Evolutionary conservation across 768 basidiomycete genomes (phyloP), one percentile per base, ranked within the genome.

Genomic region (Lactarius sp.): DNA sequence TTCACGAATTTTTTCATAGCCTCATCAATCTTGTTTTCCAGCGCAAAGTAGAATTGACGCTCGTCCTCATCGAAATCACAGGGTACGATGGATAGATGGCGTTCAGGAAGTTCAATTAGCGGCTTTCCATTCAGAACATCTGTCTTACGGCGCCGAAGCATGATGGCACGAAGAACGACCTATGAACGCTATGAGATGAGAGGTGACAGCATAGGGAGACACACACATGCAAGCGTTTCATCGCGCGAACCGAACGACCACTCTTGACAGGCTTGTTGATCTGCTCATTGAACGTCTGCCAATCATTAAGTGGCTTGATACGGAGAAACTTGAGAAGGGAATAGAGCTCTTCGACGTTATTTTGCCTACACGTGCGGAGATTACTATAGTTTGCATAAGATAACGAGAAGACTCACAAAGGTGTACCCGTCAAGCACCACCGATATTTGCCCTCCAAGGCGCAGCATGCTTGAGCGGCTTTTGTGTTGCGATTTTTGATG

Each of bases 341-440:
- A 71, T 84, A 97, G 6, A 99, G 77, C 69, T 99, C 97, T 52
- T 88, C 85, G 18, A 98, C 88, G 54, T 79, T 87, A 76, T 99
- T 68, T 47, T 68, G 68, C 37, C 64, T 59, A 55, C 37, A 37
- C 16, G 14, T 58, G 39, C 4, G 50, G 54, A 46, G 34, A 7
- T 56, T 49, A 39, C 22, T 27, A 52, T 3, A 16, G 2, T 10
- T 20, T 10, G 50, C 33, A 39, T 27, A 12, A 20, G 22, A 6
- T 20, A 4, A 37, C 20, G 5, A 36, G 65, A 14, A 10, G 13
- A 50, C 76, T 42, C 68, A 86, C 87, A 91, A 82, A 0, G 90
- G 88, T 20, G 90, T 91, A 34, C 89, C 94, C 6, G 92, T 94
- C 60, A 95, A 75, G 73, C 88, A 91, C 94, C 94, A 97, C 58